Percentiles rank a stretch among this genome's conserved stretches.
phyloP scores from a whole-genome alignment of 805 yeast genomes.

The Zygosaccharomyces gambellarensis region DNA sequence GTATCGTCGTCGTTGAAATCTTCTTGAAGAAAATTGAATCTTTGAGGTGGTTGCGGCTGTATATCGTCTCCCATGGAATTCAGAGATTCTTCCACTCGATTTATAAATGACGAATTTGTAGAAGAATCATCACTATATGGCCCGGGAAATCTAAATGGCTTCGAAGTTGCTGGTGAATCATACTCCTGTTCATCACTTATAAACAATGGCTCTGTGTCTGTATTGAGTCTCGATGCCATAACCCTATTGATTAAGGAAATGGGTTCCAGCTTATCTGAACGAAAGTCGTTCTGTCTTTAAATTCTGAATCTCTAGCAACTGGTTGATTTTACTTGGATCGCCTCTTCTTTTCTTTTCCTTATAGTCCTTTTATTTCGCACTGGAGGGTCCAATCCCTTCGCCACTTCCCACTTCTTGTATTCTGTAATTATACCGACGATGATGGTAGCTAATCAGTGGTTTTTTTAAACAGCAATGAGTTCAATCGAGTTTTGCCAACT shows the following conservation, averaged over 20 bases:
- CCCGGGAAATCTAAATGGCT: slow-evolving; percentile 5
- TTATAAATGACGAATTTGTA: neutral
- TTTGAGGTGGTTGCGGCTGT: neutral
- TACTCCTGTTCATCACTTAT: slow-evolving; percentile 8
- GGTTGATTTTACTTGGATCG: neutral
- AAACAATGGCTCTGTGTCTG: slow-evolving; percentile 9
- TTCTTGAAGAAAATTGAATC: slow-evolving; percentile 3
- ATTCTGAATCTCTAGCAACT: neutral
- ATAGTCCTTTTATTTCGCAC: neutral
- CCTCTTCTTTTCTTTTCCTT: neutral
- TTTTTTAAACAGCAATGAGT: neutral
- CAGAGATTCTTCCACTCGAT: neutral
- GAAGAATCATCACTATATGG: neutral
- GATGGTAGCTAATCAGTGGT: neutral
- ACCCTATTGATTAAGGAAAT: neutral
- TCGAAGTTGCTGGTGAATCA: slow-evolving; percentile 9
- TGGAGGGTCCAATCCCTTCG: neutral
- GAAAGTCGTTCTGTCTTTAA: neutral
- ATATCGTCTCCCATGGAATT: neutral
- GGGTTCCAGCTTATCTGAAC: neutral
- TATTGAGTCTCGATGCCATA: slow-evolving; percentile 11
- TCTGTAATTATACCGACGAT: neutral
- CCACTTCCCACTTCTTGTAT: neutral
- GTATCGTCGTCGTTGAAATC: slow-evolving; percentile 7
- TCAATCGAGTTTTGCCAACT: neutral